Base-by-base conservation (phyloP, 495 filamentous ascomycete species). In the Lentithecium fluviatile region DNA sequence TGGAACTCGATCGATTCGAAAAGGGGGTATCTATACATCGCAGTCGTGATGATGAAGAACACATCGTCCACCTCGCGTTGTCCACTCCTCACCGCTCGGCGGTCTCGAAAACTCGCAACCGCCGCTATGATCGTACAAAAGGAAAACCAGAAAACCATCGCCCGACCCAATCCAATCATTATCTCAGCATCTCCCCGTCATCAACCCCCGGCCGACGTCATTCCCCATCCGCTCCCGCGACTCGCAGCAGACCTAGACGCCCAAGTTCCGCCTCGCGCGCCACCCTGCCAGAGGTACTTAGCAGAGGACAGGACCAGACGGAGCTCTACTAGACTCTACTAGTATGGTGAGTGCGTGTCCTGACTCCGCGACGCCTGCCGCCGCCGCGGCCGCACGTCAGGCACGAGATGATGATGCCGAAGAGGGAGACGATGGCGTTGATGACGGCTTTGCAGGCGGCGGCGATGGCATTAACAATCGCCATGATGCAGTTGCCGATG, bases 361-460 rank as follows among this genome's bases (percentile, higher is more conserved):
- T 56, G 34, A 56, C 37, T 29, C 66, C 54, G 20, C 74, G 70
- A 32, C 76, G 67, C 36, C 80, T 64, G 24, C 75, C 57, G 17
- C 82, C 83, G 32, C 74, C 76, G 26, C 77, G 77, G 15, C 89
- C 84, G 78, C 91, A 97, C 43, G 91, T 96, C 54, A 97, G 75
- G 79, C 86, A 96, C 59, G 82, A 83, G 78, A 97, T 87, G 75
- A 96, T 80, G 76, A 89, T 88, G 75, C 86, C 85, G 79, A 95
- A 81, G 76, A 96, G 77, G 60, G 82, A 73, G 67, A 91, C 83
- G 69, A 95, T 82, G 70, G 83, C 92, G 74, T 82, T 83, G 80
- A 97, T 86, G 78, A 97, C 90, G 63, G 84, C 83, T 61, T 80
- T 83, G 58, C 89, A 80, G 77, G 89, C 81, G 66, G 80, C 79